Evolutionary conservation across 306 rosid species (phyloP).

Genomic region (Oxytropis ochrocephala): DNA sequence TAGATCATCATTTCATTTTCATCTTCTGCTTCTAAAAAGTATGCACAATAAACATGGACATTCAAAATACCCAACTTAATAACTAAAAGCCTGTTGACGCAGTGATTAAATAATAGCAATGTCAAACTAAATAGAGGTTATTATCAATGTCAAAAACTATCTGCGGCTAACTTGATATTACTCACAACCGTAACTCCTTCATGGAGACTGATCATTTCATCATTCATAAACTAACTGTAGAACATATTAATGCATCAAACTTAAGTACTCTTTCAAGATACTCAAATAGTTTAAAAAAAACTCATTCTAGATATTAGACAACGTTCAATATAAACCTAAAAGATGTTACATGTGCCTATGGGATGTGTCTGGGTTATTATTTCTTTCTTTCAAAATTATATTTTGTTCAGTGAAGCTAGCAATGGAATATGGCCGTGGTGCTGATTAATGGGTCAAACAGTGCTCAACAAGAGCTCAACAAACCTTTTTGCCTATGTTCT

Average conservation of each 20-base stretch:
- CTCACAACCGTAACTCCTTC: no score
- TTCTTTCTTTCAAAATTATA: neutral
- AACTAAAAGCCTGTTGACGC: no score
- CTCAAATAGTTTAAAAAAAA: neutral
- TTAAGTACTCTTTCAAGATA: neutral
- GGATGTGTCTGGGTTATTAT: neutral
- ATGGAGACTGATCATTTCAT: no score
- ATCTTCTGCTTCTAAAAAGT: no score
- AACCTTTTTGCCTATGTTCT: constrained; percentile 47
- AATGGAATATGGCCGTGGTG: neutral
- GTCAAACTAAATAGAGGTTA: no score
- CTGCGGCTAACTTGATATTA: no score
- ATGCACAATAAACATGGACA: no score
- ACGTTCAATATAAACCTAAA: neutral
- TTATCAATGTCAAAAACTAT: no score
- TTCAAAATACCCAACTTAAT: no score
- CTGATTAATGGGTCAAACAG: no score
- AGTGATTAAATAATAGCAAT: no score
- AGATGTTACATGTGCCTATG: neutral
- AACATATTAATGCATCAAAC: neutral
- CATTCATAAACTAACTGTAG: neutral
- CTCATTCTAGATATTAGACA: neutral
- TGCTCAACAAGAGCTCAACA: neutral
- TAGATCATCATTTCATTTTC: no score
- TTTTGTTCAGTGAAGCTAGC: neutral